Percentiles rank a stretch among this genome's conserved stretches.
phyloP scores from a whole-genome alignment of 2,329 filamentous ascomycete species.

The Diaporthe vaccinii region DNA sequence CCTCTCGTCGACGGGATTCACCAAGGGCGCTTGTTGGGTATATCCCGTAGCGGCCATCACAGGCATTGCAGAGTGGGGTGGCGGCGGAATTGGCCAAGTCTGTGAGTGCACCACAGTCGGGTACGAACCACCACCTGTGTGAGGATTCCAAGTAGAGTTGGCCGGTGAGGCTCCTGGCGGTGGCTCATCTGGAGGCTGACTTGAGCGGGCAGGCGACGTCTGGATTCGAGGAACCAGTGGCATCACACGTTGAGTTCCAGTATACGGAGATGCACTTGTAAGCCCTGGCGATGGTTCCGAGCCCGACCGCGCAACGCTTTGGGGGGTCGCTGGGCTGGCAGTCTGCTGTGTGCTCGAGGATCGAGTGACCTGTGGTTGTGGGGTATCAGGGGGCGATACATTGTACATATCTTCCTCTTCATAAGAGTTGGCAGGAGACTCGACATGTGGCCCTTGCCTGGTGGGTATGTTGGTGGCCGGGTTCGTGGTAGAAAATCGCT shows the following conservation, averaged over 20 bases:
- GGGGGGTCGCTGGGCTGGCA: constrained; percentile 36
- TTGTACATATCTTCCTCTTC: constrained; percentile 60
- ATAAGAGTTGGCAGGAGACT: constrained; percentile 8
- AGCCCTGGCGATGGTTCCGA: constrained; percentile 29
- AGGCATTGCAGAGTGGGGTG: constrained; percentile 44
- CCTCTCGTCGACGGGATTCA: constrained; percentile 49
- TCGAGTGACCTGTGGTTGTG: constrained; percentile 44
- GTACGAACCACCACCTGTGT: constrained; percentile 46
- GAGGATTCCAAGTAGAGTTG: constrained; percentile 41
- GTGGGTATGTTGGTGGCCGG: constrained; percentile 40
- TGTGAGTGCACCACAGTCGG: constrained; percentile 48
- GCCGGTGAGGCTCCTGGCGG: constrained; percentile 19
- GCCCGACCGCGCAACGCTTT: constrained; percentile 16
- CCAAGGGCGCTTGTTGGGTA: constrained; percentile 58
- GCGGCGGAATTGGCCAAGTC: constrained; percentile 62
- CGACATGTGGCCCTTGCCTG: constrained; percentile 18
- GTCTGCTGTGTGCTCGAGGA: constrained; percentile 39
- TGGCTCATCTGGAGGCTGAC: constrained; percentile 43
- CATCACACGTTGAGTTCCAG: constrained; percentile 40
- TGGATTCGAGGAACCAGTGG: constrained; percentile 43
- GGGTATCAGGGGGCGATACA: constrained; percentile 61
- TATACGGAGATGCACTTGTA: constrained; percentile 38
- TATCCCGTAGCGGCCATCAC: constrained; percentile 48
- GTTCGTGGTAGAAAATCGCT: constrained; percentile 51
- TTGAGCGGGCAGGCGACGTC: constrained; percentile 38